Evolutionary conservation across 106 monocot species (phyloP).

Genomic region (Agapanthus africanus): DNA sequence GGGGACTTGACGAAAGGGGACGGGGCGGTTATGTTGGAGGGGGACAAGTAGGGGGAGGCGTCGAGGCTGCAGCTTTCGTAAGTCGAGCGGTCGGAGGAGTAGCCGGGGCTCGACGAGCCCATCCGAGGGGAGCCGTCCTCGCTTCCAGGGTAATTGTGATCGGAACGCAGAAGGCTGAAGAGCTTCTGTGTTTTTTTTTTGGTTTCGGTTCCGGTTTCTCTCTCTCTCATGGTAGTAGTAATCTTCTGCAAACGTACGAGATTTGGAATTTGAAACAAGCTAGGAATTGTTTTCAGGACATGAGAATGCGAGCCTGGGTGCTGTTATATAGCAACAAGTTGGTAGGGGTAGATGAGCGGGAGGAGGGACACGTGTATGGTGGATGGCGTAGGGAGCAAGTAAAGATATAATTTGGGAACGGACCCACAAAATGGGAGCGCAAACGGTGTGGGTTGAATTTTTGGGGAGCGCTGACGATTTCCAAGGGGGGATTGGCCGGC

Average conservation of each 20-base stretch:
- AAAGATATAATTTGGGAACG: neutral
- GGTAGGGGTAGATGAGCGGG: neutral
- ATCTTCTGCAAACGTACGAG: neutral
- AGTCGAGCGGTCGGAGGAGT: conserved; percentile 25
- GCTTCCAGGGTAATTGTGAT: neutral
- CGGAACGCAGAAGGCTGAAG: neutral
- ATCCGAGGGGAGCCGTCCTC: neutral
- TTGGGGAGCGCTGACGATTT: neutral
- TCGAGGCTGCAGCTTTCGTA: conserved; percentile 9
- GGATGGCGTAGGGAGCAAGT: neutral
- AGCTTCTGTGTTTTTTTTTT: too few relatives aligned
- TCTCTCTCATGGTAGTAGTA: neutral
- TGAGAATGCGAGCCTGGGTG: neutral
- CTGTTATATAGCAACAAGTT: neutral
- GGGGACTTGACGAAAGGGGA: conserved; percentile 59
- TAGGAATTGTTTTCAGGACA: neutral
- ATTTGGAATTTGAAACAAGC: neutral
- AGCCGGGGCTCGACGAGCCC: conserved; percentile 18
- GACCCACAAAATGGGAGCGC: neutral
- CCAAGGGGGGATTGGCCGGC: neutral
- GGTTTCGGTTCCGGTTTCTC: neutral
- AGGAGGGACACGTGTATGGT: neutral
- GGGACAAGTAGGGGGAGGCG: conserved; percentile 31
- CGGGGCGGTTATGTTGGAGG: conserved; percentile 19
- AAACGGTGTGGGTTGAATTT: neutral